Conservation (phyloP, 345 rosid genomes). For the Populus alba region DNA sequence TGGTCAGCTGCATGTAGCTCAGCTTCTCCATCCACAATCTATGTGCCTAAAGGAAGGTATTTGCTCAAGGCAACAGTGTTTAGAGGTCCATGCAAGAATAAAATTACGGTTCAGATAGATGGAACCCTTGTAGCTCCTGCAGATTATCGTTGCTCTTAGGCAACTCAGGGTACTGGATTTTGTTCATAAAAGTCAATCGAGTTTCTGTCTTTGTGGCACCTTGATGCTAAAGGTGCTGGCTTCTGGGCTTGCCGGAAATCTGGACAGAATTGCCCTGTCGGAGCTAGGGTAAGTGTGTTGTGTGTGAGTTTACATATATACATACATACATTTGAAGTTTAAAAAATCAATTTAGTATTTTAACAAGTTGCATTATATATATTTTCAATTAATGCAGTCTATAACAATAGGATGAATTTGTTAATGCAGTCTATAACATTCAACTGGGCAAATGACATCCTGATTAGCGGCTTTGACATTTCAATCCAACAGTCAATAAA, state of each 20-base stretch:
- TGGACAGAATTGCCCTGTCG: conserved; percentile 25
- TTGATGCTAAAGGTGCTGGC: conserved; percentile 30
- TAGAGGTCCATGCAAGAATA: conserved; percentile 29
- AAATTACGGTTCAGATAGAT: conserved; percentile 16
- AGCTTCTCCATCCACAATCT: conserved; percentile 24
- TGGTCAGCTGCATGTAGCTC: conserved; percentile 59
- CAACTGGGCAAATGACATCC: conserved; percentile 27
- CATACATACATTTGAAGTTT: not conserved
- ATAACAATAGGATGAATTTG: not conserved
- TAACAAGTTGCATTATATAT: not conserved
- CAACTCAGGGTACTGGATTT: conserved; percentile 34
- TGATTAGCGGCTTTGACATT: conserved; percentile 34
- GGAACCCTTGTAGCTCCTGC: conserved; percentile 33
- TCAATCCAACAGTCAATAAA: conserved; percentile 38
- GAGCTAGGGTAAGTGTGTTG: conserved; percentile 32
- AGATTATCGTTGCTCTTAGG: conserved; percentile 25
- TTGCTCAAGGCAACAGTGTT: conserved; percentile 18
- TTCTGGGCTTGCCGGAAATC: conserved; percentile 35
- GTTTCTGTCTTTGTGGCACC: conserved; percentile 25
- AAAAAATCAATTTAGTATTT: not conserved
- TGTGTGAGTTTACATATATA: no score
- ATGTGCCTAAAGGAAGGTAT: conserved; percentile 42
- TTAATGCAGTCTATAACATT: conserved; percentile 44
- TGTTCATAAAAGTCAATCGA: conserved; percentile 23
- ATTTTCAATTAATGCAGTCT: not conserved